Conservation (phyloP, 2,329 filamentous ascomycete genomes). For the Sclerotinia trifoliorum region DNA sequence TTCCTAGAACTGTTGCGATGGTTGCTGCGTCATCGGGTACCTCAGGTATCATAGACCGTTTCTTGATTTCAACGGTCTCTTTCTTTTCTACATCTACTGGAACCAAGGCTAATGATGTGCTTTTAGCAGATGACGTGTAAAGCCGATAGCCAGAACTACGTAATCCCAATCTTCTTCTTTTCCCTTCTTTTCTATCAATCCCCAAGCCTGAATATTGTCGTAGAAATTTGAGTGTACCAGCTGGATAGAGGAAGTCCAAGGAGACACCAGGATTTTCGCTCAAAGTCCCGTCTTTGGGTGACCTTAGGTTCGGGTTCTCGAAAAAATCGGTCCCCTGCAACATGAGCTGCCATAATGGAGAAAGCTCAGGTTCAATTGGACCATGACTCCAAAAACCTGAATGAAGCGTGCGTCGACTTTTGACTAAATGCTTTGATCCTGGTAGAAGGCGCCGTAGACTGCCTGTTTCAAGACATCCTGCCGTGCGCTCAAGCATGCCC, state of each 20-base stretch:
- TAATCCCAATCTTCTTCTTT: constrained; percentile 26
- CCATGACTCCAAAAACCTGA: constrained; percentile 57
- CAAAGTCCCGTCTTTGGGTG: constrained; percentile 21
- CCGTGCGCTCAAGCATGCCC: constrained; percentile 59
- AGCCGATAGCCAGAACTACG: constrained; percentile 36
- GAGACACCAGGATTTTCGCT: constrained; percentile 30
- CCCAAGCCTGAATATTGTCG: constrained; percentile 37
- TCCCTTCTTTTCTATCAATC: constrained; percentile 33
- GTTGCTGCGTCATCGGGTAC: constrained; percentile 11
- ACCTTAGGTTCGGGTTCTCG: constrained; percentile 25
- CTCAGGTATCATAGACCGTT: neutral
- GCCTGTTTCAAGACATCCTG: constrained; percentile 55
- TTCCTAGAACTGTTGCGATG: constrained; percentile 24
- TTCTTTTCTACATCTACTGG: constrained; percentile 2
- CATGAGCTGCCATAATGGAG: constrained; percentile 37
- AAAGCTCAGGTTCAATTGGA: constrained; percentile 41
- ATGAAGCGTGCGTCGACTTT: constrained; percentile 50
- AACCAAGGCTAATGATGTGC: constrained; percentile 18
- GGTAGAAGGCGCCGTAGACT: constrained; percentile 52
- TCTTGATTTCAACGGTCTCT: neutral
- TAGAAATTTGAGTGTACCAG: constrained; percentile 42
- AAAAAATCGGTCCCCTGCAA: constrained; percentile 27
- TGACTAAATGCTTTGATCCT: constrained; percentile 37
- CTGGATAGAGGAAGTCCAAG: constrained; percentile 45
- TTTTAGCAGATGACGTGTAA: constrained; percentile 40